Conservation (phyloP, 805 yeast species). For the Saturnispora diversa region DNA sequence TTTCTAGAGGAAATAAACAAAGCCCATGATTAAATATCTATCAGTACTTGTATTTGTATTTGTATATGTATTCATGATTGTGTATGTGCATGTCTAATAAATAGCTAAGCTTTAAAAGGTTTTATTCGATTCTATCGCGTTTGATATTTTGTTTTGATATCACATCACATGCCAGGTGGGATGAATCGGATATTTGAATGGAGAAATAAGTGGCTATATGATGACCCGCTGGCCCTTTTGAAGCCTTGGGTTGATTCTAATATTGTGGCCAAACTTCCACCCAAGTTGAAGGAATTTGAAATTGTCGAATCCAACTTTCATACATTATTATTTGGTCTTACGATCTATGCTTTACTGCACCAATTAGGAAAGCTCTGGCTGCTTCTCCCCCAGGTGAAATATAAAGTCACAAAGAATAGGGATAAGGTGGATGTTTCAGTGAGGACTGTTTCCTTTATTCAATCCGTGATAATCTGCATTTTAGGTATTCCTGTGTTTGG, state of each 20-base stretch:
- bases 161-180: constrained; percentile 7
- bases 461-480: constrained; percentile 26
- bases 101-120: too few relatives aligned
- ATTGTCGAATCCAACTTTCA: constrained; percentile 17
- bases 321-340: constrained; percentile 18
- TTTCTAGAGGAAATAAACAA: too few relatives aligned
- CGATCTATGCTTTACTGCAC: constrained; percentile 17
- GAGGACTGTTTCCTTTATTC: constrained; percentile 30
- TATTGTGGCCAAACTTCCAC: constrained; percentile 21
- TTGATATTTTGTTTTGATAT: neutral
- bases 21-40: too few relatives aligned
- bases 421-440: constrained; percentile 26
- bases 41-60: too few relatives aligned
- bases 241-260: constrained; percentile 17
- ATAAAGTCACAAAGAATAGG: constrained; percentile 16
- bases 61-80: too few relatives aligned
- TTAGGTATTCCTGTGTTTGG: constrained; percentile 26
- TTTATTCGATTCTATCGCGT: too few relatives aligned
- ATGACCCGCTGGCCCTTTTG: constrained; percentile 20
- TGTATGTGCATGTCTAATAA: too few relatives aligned
- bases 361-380: constrained; percentile 15
- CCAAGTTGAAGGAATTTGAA: constrained; percentile 3
- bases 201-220: constrained; percentile 15
- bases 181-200: constrained; percentile 8
- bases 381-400: constrained; percentile 12